These are phyloP conservation scores for Zancudomyces culisetae DNA, from an alignment of 371 early-diverging fungal species.

Conservation along the genomic window DNA sequence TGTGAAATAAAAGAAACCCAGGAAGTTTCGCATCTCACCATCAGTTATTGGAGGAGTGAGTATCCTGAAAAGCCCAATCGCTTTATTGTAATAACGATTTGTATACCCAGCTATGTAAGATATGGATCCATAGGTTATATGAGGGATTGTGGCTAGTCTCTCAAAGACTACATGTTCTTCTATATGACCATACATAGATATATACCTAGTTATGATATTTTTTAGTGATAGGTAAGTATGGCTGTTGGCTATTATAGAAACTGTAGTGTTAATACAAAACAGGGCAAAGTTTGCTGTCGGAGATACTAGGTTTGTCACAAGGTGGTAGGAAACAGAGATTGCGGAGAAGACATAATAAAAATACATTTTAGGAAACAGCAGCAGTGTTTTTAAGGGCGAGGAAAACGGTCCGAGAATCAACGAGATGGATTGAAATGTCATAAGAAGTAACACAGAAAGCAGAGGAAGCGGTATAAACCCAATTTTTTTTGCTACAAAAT, in stretches of 20 bases:
- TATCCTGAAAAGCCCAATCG: neutral
- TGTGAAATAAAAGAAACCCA: neutral
- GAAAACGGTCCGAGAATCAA: neutral
- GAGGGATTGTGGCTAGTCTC: too few species aligned
- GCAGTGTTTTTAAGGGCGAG: neutral
- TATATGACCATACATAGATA: too few species aligned
- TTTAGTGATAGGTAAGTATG: too few species aligned
- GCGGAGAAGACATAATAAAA: neutral
- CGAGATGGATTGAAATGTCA: slow-evolving; percentile 2
- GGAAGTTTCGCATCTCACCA: neutral
- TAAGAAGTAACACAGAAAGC: slow-evolving; percentile 51
- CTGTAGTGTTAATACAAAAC: too few species aligned
- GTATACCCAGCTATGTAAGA: neutral
- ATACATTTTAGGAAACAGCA: neutral
- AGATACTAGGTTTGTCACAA: too few species aligned
- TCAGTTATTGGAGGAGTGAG: neutral
- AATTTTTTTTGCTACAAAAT: slow-evolving; percentile 64
- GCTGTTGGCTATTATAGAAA: too few species aligned
- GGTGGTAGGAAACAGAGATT: neutral
- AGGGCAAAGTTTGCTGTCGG: too few species aligned
- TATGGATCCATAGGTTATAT: too few species aligned
- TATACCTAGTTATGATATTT: too few species aligned
- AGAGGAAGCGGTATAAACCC: slow-evolving; percentile 81
- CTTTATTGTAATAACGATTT: neutral
- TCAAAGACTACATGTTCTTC: too few species aligned